A percentile compares a stretch with the other conserved stretches of the same genome.
These are phyloP conservation scores for Candida glaebosa DNA, from an alignment of 805 yeast species.

Conservation along the genomic window DNA sequence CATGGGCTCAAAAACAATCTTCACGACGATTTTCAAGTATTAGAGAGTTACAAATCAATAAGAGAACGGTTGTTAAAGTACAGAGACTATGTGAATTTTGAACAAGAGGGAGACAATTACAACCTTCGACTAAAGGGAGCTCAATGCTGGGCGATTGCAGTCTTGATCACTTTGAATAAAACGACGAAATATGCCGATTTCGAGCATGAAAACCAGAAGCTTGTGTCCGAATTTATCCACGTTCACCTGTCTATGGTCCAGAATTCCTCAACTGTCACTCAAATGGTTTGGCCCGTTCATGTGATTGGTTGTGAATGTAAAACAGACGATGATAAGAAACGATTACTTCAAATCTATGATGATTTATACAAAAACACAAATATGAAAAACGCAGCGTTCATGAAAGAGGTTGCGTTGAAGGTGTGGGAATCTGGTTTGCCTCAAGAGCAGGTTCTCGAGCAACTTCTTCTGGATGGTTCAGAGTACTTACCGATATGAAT, in stretches of 20 bases:
- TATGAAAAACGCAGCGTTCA: slow-evolving; percentile 51
- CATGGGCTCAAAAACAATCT: slow-evolving; percentile 15
- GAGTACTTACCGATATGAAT: slow-evolving; percentile 45
- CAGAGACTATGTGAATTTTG: slow-evolving; percentile 41
- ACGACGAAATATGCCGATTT: slow-evolving; percentile 26
- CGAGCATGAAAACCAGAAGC: slow-evolving; percentile 22
- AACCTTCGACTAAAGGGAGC: slow-evolving; percentile 46
- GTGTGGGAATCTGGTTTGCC: slow-evolving; percentile 45
- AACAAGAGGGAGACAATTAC: slow-evolving; percentile 25
- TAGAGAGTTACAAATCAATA: slow-evolving; percentile 26
- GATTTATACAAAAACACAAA: slow-evolving; percentile 45
- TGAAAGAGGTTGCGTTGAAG: slow-evolving; percentile 39
- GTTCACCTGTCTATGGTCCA: slow-evolving; percentile 45
- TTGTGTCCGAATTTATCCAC: slow-evolving; percentile 45
- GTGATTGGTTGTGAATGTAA: slow-evolving; percentile 46
- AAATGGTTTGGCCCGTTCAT: slow-evolving; percentile 63
- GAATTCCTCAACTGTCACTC: slow-evolving; percentile 48
- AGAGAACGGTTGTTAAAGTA: slow-evolving; percentile 38
- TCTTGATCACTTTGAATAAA: slow-evolving; percentile 22
- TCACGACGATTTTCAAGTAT: slow-evolving; percentile 7
- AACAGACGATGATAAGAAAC: slow-evolving; percentile 25
- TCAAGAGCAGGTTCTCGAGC: slow-evolving; percentile 43
- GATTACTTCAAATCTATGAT: slow-evolving; percentile 33
- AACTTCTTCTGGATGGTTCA: slow-evolving; percentile 49
- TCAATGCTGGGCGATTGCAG: slow-evolving; percentile 54